phyloP scores from a whole-genome alignment of 2,329 filamentous ascomycete genomes.

The Didymosphaeria variabile region DNA sequence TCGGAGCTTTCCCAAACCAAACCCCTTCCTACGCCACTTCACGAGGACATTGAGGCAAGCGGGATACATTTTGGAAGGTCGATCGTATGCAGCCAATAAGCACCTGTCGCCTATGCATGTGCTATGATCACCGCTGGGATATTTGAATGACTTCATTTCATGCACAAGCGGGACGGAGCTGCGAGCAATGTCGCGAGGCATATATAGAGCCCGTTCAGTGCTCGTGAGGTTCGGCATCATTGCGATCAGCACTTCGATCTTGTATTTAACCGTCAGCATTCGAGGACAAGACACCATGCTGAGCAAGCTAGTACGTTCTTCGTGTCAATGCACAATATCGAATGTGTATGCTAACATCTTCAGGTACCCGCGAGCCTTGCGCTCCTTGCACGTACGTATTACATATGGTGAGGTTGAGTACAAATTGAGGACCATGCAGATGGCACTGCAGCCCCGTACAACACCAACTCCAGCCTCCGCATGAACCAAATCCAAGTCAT shows the following conservation, averaged over 20 bases:
- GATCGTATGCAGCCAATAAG: neutral
- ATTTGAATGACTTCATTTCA: neutral
- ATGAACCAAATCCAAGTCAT: conserved; percentile 63
- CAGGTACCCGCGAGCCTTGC: conserved; percentile 29
- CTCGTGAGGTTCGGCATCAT: neutral
- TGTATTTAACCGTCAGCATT: neutral
- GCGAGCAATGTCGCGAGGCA: neutral
- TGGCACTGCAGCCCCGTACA: conserved; percentile 21
- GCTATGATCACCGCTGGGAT: conserved; percentile 3
- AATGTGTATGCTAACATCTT: conserved; percentile 11
- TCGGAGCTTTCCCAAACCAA: conserved; percentile 2
- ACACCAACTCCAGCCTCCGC: conserved; percentile 44
- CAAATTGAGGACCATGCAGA: conserved; percentile 24
- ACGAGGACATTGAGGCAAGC: neutral
- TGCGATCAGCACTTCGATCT: neutral
- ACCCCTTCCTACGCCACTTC: neutral
- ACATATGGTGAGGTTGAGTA: neutral
- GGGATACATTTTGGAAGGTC: neutral
- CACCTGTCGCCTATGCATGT: neutral
- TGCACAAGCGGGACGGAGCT: neutral
- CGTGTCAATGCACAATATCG: neutral
- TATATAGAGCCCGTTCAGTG: neutral
- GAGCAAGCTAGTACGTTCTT: neutral
- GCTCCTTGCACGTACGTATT: conserved; percentile 31
- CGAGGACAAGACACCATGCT: conserved; percentile 4